A percentile compares a stretch with the other conserved stretches of the same genome.
phyloP scores from a whole-genome alignment of 2,329 filamentous ascomycete genomes.

The Torrubiella hemipterigena region DNA sequence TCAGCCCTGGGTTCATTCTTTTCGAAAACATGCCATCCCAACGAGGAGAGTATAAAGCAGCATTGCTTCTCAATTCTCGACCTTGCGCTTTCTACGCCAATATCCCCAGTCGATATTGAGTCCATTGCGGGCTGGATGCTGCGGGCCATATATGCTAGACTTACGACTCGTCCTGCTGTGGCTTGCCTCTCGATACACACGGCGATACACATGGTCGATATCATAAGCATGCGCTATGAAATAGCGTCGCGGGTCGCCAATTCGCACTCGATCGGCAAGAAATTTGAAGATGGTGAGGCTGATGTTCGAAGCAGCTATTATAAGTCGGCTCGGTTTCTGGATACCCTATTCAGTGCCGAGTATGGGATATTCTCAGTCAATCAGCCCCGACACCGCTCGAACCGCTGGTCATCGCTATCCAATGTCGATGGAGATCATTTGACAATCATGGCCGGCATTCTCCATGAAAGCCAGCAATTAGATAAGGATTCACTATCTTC shows the following conservation, averaged over 20 bases:
- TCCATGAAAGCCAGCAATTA: conserved; percentile 1
- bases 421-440: conserved; percentile 2
- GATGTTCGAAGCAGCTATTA: conserved; percentile 7
- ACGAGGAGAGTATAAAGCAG: conserved; percentile 6
- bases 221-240: conserved; percentile 9
- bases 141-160: conserved; percentile 8
- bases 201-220: conserved; percentile 8
- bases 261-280: neutral
- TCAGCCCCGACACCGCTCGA: too few species aligned
- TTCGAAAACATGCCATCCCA: conserved; percentile 4
- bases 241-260: neutral
- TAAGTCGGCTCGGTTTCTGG: conserved; percentile 8
- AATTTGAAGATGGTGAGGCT: conserved; percentile 4
- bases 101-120: conserved; percentile 6
- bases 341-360: conserved; percentile 8
- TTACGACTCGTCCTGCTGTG: conserved; percentile 9
- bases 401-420: neutral
- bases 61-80: conserved; percentile 6
- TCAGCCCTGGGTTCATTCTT: conserved; percentile 8
- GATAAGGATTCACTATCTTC: conserved; percentile 4
- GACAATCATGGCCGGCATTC: conserved; percentile 1
- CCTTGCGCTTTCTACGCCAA: conserved; percentile 3
- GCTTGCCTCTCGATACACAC: conserved; percentile 8
- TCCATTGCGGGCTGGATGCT: conserved; percentile 9
- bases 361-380: conserved; percentile 7